Conservation (phyloP, 108 stramenopile genomes). For the Nitzschia sp. region DNA sequence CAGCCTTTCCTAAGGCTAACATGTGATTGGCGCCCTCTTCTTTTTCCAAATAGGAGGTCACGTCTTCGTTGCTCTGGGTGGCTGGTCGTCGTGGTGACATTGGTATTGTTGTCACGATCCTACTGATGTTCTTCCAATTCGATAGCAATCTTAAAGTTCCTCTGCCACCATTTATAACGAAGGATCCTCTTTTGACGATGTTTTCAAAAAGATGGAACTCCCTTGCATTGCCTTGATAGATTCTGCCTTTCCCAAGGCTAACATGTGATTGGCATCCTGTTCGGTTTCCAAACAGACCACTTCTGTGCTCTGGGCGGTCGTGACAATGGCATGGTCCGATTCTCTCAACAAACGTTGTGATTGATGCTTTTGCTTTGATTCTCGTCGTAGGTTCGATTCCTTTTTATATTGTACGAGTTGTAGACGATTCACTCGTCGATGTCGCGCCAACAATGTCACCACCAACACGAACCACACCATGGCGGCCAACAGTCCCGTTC, state of each 20-base stretch:
- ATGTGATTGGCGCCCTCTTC: conserved; percentile 2
- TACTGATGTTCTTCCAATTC: too few species aligned
- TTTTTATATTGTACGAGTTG: not conserved
- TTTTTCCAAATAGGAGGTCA: not conserved
- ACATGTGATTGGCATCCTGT: not conserved
- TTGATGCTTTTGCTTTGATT: not conserved
- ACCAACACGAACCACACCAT: not conserved
- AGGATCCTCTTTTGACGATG: too few species aligned
- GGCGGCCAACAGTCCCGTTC: not conserved
- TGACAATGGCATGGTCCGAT: not conserved
- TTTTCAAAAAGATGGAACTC: not conserved
- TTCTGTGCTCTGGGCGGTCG: not conserved
- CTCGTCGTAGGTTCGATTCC: not conserved
- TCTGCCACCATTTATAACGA: too few species aligned
- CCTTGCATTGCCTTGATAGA: not conserved
- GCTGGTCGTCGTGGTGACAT: too few species aligned
- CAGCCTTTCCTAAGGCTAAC: not conserved
- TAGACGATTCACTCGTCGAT: not conserved
- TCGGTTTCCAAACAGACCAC: not conserved
- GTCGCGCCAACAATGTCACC: not conserved
- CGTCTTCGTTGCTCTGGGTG: too few species aligned
- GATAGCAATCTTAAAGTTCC: too few species aligned
- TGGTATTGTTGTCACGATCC: too few species aligned
- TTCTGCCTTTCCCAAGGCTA: not conserved
- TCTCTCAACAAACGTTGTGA: not conserved